phyloP scores from a whole-genome alignment of 495 filamentous ascomycete species.

The Annulohypoxylon moriforme region DNA sequence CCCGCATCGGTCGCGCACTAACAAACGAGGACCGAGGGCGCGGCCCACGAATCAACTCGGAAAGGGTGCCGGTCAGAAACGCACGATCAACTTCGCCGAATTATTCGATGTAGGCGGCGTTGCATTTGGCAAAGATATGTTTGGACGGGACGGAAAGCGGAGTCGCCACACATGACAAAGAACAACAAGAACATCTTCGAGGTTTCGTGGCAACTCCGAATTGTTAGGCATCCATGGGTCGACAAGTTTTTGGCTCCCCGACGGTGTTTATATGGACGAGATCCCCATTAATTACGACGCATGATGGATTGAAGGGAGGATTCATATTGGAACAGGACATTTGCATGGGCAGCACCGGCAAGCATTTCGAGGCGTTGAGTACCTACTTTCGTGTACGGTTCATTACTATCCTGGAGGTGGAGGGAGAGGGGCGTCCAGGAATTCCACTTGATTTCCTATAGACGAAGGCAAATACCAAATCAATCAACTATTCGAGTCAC shows the following conservation, averaged over 20 bases:
- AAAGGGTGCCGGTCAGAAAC: conserved; percentile 77
- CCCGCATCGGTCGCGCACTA: conserved; percentile 39
- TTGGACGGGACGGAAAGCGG: conserved; percentile 75
- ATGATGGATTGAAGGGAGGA: conserved; percentile 19
- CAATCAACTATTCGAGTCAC: conserved; percentile 1
- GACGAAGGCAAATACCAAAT: conserved; percentile 25
- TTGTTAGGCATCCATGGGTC: conserved; percentile 1
- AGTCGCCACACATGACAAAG: conserved; percentile 69
- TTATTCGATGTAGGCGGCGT: conserved; percentile 83
- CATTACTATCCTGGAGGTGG: conserved; percentile 19
- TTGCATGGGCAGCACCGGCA: conserved; percentile 40
- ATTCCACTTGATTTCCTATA: conserved; percentile 31
- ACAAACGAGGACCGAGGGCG: conserved; percentile 53
- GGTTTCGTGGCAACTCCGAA: not conserved
- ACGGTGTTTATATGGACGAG: conserved; percentile 1
- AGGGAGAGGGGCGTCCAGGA: conserved; percentile 21
- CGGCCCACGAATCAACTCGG: conserved; percentile 60
- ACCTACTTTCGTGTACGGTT: conserved; percentile 31
- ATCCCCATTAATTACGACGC: conserved; percentile 22
- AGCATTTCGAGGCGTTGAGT: conserved; percentile 44
- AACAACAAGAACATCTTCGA: not conserved
- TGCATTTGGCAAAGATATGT: conserved; percentile 71
- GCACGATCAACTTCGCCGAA: conserved; percentile 79
- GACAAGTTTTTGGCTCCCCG: not conserved
- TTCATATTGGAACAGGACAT: conserved; percentile 23